Base-by-base conservation (phyloP, 139 green algal species). In the Volvox africanus region DNA sequence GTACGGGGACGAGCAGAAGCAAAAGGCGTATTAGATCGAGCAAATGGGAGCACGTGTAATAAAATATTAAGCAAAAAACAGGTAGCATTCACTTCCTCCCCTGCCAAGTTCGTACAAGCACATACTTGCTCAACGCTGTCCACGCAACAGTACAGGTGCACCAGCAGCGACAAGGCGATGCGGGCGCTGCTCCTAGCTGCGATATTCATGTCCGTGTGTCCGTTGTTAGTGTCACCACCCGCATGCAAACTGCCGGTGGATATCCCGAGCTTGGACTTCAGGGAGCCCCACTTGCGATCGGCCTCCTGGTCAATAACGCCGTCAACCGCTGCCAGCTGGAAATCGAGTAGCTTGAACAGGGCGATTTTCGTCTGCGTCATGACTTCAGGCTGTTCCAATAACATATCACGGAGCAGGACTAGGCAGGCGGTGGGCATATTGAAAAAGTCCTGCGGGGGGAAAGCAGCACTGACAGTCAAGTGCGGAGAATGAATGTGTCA, bases 71-170 rank as follows among this genome's bases (percentile, higher is more conserved):
- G 5, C n/a, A n/a, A 9, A 55, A 9, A 55, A 55, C 44, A 55
- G 9, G 44, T 9, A 9, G 9, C 44, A 9, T 55, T 55, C 5
- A 9, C 9, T 55, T 55, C 44, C 44, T 55, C 9, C 65, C 65
- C 19, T 28, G 12, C 21, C 65, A 73, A 28, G 65, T 73, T 71
- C 68, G 20, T n/a, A n/a, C n/a, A n/a, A 1, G 9, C 78, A 1
- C 67, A 0, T 30, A 89, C 85, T 68, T 89, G 85, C n/a, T 89
- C 85, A 16, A 37, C 67, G 9, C 12, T 73, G n/a, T 89, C 85
- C 18, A 82, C 69, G 44, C 17, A 73, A 68, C 85, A 89, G 85
- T 75, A 89, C 69, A 89, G 71, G n/a, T 89, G 28, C 3, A 89
- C n/a, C 5, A 89, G 44, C 37, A 82, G 24, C 28, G 85, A 71